A percentile compares a stretch with the other conserved stretches of the same genome.
Conservation (phyloP, 1,139 yeast genomes). For the Geotrichum reessii region DNA sequence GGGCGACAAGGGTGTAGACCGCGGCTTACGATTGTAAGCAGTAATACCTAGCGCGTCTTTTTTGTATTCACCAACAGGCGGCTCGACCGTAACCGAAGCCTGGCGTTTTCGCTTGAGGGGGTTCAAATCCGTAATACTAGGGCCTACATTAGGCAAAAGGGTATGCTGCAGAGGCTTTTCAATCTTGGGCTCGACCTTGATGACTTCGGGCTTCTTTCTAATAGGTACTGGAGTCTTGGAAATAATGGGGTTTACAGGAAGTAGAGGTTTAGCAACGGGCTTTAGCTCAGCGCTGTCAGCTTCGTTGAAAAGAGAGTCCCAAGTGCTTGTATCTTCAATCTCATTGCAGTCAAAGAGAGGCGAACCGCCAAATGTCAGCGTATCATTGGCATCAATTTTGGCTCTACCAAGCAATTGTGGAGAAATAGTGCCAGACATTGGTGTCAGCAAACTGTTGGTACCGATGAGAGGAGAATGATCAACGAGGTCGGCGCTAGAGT, state of each 20-base stretch:
- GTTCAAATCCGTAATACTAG: not conserved
- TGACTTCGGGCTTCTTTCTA: not conserved
- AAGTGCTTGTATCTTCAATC: constrained; percentile 29
- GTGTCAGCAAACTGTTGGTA: constrained; percentile 17
- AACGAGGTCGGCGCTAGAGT: not conserved
- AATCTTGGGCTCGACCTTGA: constrained; percentile 4
- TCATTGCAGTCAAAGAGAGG: constrained; percentile 35
- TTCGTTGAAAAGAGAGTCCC: constrained; percentile 36
- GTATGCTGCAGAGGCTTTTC: not conserved
- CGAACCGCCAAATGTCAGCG: constrained; percentile 27
- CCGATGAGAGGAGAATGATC: not conserved
- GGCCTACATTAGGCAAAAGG: not conserved
- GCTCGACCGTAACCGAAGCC: not conserved
- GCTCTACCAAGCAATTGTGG: constrained; percentile 31
- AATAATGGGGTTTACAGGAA: not conserved
- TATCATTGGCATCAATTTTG: constrained; percentile 17
- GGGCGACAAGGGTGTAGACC: constrained; percentile 51
- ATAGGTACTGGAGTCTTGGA: not conserved
- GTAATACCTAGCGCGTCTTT: constrained; percentile 38
- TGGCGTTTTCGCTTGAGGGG: constrained; percentile 13
- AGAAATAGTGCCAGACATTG: constrained; percentile 30
- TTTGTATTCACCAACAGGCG: constrained; percentile 25
- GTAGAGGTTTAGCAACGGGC: not conserved
- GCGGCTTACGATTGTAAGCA: constrained; percentile 39
- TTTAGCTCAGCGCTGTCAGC: constrained; percentile 1